Base-by-base conservation (phyloP, 257 asterid species). In the Plantago major region DNA sequence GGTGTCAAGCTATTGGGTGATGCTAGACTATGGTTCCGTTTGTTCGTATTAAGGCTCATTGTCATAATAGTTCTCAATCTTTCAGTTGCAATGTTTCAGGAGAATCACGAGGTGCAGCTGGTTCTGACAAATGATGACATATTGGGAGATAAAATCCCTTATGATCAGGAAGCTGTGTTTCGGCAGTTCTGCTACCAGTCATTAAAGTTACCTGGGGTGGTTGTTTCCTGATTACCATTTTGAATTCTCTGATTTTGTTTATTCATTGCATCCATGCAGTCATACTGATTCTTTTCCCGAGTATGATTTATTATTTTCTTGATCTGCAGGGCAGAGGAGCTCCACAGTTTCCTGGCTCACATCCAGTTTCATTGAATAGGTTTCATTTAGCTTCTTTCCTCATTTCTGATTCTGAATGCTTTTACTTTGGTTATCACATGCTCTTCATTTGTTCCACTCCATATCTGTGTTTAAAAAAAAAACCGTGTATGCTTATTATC, bases 351-450 rank as follows among this genome's bases (percentile, higher is more conserved):
- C 97, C 99, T 47, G 97, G 97, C 38, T 93, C 96, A 13, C 99
- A 93, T 81, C 99, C 99, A 63, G 97, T 93, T 76, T 93, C 99
- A 65, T 90, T 93, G 22, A 75, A 81, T 93, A 90, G 97, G 99
- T 93, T 44, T 64, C 40, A 18, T 22, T 70, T 69, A 12, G 12
- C 55, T 62, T 55, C 55, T 71, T 33, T 62, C 62, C 43, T 63
- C 42, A 51, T 71, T 62, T 53, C 5, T 50, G 17, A 16, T 62
- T 53, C 5, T 50, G 17, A 16, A 69, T 60, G 26, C 52, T 49
- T 65, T 42, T 49, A 57, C 11, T 37, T 14, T 63, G 67, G 33
- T 38, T 54, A 18, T 63, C 26, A 11, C 38, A 38, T 59, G 64
- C 18, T 12, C 16, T 56, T 49, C 26, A 30, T 63, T 0, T 33